Evolutionary conservation across 2,329 filamentous ascomycete genomes (phyloP).

Genomic region (Fusarium floridanum): DNA sequence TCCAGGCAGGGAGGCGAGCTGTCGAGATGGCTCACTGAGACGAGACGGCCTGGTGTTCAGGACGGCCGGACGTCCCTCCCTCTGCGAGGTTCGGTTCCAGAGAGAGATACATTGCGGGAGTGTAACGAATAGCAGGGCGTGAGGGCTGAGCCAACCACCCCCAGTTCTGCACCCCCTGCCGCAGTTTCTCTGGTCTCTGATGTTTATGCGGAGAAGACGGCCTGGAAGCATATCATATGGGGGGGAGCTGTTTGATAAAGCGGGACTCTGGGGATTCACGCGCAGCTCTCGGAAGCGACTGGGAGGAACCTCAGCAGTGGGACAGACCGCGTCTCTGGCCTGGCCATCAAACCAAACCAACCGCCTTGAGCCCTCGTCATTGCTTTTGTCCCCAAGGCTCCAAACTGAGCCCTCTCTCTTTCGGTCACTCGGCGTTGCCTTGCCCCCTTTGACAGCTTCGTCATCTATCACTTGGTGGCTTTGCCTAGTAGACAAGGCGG

Average conservation of each 20-base stretch:
- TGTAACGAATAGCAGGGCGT: constrained; percentile 42
- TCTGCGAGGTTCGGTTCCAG: constrained; percentile 26
- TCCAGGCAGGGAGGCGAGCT: constrained; percentile 17
- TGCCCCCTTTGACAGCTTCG: constrained; percentile 23
- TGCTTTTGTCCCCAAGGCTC: constrained; percentile 27
- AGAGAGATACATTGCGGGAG: constrained; percentile 41
- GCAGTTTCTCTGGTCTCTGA: constrained; percentile 32
- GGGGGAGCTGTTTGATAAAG: constrained; percentile 43
- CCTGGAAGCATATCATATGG: constrained; percentile 23
- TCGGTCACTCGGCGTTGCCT: constrained; percentile 12
- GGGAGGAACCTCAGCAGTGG: constrained; percentile 38
- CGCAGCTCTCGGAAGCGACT: constrained; percentile 27
- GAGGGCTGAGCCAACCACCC: constrained; percentile 31
- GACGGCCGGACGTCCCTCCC: constrained; percentile 20
- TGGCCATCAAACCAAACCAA: constrained; percentile 40
- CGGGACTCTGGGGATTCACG: constrained; percentile 36
- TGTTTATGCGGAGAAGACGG: constrained; percentile 40
- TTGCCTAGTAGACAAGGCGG: constrained; percentile 41
- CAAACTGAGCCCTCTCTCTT: constrained; percentile 21
- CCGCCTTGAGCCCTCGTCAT: constrained; percentile 28
- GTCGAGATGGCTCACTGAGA: constrained; percentile 10
- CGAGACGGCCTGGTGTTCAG: constrained; percentile 11
- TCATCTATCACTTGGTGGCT: constrained; percentile 49
- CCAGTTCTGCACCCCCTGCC: constrained; percentile 38
- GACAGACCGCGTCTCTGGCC: constrained; percentile 38